phyloP scores from a whole-genome alignment of 805 yeast species.

The Saccharomycopsis oosterbeekiorum region DNA sequence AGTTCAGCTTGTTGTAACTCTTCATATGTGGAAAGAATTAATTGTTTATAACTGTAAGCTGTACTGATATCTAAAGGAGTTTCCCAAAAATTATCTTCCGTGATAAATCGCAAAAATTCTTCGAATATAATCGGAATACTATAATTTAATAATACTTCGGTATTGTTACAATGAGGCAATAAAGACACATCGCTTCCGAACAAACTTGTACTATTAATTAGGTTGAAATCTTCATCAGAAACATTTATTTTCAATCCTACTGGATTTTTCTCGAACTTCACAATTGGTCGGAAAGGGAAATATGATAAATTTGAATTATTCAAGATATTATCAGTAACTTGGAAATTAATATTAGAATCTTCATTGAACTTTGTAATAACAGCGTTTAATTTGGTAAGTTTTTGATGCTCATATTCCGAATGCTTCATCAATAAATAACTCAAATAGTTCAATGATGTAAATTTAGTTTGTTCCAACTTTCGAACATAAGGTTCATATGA shows the following conservation, averaged over 20 bases:
- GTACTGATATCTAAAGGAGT: constrained; percentile 15
- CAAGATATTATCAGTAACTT: constrained; percentile 4
- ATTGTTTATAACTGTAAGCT: constrained; percentile 14
- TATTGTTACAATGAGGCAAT: constrained; percentile 11
- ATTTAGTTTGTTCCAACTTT: constrained; percentile 2
- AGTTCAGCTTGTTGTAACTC: constrained; percentile 5
- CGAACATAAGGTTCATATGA: constrained; percentile 11
- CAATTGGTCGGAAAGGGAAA: constrained; percentile 7
- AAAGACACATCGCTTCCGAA: constrained; percentile 18
- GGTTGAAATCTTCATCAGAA: background rate
- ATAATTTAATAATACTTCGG: background rate
- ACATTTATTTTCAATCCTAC: background rate
- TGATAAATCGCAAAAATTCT: constrained; percentile 4
- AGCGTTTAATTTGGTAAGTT: constrained; percentile 10
- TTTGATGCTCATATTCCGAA: constrained; percentile 18
- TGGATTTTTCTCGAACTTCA: constrained; percentile 14
- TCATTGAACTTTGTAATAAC: constrained; percentile 14
- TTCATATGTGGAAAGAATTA: constrained; percentile 8
- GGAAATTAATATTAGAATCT: constrained; percentile 7
- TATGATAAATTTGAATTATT: constrained; percentile 13
- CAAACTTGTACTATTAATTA: constrained; percentile 6
- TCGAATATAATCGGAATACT: constrained; percentile 14
- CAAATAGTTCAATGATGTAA: constrained; percentile 17
- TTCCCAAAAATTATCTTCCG: constrained; percentile 15
- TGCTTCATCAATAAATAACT: constrained; percentile 18